phyloP scores from a whole-genome alignment of 75 land plant species.

The Larix kaempferi region DNA sequence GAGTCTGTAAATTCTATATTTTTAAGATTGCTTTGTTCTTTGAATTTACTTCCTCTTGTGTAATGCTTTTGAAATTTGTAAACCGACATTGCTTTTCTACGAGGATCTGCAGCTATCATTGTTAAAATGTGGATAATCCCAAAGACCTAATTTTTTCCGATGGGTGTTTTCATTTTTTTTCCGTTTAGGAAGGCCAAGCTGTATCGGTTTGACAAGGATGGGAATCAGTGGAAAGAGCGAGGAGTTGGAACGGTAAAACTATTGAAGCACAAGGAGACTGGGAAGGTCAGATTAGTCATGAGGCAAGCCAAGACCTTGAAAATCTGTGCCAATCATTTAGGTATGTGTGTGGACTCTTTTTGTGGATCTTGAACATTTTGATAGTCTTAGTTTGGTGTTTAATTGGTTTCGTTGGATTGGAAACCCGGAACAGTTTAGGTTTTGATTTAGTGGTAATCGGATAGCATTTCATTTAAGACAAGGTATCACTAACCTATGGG shows the following conservation, averaged over 20 bases:
- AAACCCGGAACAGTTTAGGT: neutral
- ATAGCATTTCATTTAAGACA: neutral
- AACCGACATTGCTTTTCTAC: neutral
- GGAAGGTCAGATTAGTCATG: conserved; percentile 85
- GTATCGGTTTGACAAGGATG: conserved; percentile 80
- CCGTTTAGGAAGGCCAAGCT: conserved; percentile 77
- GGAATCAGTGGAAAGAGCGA: conserved; percentile 93
- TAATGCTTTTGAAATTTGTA: neutral
- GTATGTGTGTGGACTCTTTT: conserved; percentile 17
- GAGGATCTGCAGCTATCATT: neutral
- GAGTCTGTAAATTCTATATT: neutral
- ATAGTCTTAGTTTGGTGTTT: neutral
- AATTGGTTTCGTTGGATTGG: no score
- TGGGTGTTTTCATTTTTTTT: neutral
- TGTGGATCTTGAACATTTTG: neutral
- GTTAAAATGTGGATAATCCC: neutral
- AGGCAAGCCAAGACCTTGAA: conserved; percentile 87
- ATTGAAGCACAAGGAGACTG: conserved; percentile 75
- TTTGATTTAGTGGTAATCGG: neutral
- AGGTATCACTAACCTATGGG: no score
- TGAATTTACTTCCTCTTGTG: neutral
- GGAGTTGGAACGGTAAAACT: conserved; percentile 85
- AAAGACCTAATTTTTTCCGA: neutral
- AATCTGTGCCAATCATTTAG: conserved; percentile 93
- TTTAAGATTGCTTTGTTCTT: neutral